Evolutionary conservation across 2,329 filamentous ascomycete genomes (phyloP), one percentile per base, ranked within the genome.

Genomic region (Aspergillus flavus): DNA sequence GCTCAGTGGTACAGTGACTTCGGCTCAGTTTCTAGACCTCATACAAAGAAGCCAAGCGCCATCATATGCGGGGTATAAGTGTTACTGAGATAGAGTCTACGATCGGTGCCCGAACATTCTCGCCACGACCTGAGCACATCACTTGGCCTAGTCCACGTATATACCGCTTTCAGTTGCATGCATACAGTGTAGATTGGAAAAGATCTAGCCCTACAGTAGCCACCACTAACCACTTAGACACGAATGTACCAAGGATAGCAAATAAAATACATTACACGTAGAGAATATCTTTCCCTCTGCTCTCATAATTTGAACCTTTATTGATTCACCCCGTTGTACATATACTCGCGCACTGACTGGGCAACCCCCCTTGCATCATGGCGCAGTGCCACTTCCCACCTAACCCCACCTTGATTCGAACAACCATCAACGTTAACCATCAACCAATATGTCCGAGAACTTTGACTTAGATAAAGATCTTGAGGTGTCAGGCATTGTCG

Each of bases 401-500:
- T 52, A 52, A 52, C 48, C 48, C 48, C 48, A 32, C 48, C 48
- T 52, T 34, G 14, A 32, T 11, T 32, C 30, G 28, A 12, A 32
- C 48, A 52, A 32, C 48, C 11, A n/a, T 32, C 48, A 52, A 52
- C 28, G 7, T 11, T 32, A 19, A 32, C 48, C 14, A 30, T n/a
- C 48, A n/a, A 52, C 26, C 48, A 52, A 30, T 52, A 52, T 52
- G 48, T n/a, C 48, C 48, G 48, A 52, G 48, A 52, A 30, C 48
- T 32, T n/a, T n/a, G 48, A 52, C 21, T n/a, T 32, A 52, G 48
- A 52, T 32, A 52, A 32, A 32, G 48, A 52, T 9, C 48, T 52
- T 21, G 16, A 32, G 28, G 9, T n/a, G 21, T 32, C 48, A 12
- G 48, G 48, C n/a, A 52, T 52, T 19, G 28, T 52, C 16, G 19